Percentiles rank a stretch among this genome's conserved stretches.
phyloP scores from a whole-genome alignment of 106 monocot genomes.

The Phalaenopsis aphrodite region DNA sequence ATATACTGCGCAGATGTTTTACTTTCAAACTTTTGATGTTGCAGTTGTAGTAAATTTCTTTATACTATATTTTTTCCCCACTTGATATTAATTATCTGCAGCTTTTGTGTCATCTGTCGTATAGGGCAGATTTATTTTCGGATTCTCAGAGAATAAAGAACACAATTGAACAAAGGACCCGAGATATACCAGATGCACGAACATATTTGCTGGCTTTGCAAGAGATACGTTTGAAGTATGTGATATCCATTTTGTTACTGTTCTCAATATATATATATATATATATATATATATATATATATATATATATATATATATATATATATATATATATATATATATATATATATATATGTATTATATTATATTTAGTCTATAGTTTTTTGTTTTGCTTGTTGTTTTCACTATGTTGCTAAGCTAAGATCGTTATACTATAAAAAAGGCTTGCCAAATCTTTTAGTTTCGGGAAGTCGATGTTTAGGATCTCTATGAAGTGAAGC shows the following conservation, averaged over 20 bases:
- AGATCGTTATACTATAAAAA: neutral
- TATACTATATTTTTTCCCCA: neutral
- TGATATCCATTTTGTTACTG: neutral
- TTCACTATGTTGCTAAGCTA: neutral
- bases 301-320: neutral
- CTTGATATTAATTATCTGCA: neutral
- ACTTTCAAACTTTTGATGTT: neutral
- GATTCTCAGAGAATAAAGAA: conserved; percentile 69
- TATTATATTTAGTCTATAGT: neutral
- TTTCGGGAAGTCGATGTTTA: neutral
- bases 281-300: neutral
- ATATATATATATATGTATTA: neutral
- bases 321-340: neutral
- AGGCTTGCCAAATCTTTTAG: neutral
- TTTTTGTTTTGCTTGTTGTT: neutral
- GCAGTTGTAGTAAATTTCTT: neutral
- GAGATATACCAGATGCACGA: conserved; percentile 84
- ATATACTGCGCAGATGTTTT: neutral
- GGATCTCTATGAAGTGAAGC: neutral
- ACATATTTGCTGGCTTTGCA: conserved; percentile 76
- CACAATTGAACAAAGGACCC: conserved; percentile 57
- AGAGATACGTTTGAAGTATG: conserved; percentile 80
- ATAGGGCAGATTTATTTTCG: conserved; percentile 75
- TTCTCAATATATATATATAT: neutral
- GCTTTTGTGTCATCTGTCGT: neutral